Evolutionary conservation across 2,329 filamentous ascomycete species (phyloP).

Genomic region (Hymenoscyphus linearis): DNA sequence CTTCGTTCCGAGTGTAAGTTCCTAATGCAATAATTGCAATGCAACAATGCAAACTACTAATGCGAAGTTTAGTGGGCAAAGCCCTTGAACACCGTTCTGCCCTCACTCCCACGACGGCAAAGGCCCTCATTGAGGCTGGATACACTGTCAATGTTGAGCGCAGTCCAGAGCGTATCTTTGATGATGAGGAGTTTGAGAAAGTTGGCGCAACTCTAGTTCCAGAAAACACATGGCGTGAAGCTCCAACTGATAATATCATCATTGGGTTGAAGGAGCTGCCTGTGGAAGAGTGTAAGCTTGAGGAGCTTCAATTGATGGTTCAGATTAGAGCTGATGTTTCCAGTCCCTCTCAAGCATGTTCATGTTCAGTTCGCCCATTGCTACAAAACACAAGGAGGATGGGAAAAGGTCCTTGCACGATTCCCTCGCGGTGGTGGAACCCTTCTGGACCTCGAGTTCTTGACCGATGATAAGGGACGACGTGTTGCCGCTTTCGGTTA

Average conservation of each 20-base stretch:
- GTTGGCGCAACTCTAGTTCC: slow-evolving; percentile 61
- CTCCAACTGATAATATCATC: slow-evolving; percentile 63
- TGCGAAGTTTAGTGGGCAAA: slow-evolving; percentile 33
- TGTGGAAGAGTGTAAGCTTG: slow-evolving; percentile 55
- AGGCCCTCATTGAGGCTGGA: slow-evolving; percentile 61
- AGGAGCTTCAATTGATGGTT: slow-evolving; percentile 5
- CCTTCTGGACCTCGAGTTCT: slow-evolving; percentile 82
- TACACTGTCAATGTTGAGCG: slow-evolving; percentile 65
- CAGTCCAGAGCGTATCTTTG: slow-evolving; percentile 61
- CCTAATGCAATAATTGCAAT: slow-evolving; percentile 12
- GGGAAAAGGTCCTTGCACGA: slow-evolving; percentile 72
- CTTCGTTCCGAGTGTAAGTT: slow-evolving; percentile 37
- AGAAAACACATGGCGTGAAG: slow-evolving; percentile 62
- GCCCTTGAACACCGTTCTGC: slow-evolving; percentile 38
- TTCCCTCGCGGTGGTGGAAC: slow-evolving; percentile 73
- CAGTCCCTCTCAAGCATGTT: slow-evolving; percentile 63
- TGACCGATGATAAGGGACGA: slow-evolving; percentile 66
- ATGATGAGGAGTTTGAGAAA: slow-evolving; percentile 55
- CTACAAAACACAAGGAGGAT: slow-evolving; percentile 73
- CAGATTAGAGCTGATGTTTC: neutral
- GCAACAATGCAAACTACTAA: slow-evolving; percentile 24
- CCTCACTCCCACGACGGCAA: slow-evolving; percentile 40
- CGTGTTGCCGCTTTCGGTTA: slow-evolving; percentile 60
- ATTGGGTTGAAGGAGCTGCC: slow-evolving; percentile 75
- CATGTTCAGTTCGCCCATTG: slow-evolving; percentile 69